phyloP scores from a whole-genome alignment of 129 eudicot species.

The Lactuca saligna region DNA sequence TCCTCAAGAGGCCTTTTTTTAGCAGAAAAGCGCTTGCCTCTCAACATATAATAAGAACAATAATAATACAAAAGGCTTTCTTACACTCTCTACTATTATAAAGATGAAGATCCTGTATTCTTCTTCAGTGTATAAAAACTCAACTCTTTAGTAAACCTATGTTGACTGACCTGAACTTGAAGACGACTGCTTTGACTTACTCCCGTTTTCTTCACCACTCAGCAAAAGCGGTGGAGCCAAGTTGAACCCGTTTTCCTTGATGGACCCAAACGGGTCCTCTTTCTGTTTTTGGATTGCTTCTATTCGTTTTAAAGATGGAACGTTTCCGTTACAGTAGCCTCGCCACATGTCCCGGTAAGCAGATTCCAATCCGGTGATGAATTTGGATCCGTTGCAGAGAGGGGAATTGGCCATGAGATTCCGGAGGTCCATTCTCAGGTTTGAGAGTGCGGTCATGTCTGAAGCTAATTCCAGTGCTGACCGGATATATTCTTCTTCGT shows the following conservation, averaged over 20 bases:
- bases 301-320: conserved; percentile 69
- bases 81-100: conserved; percentile 21
- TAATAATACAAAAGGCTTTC: conserved; percentile 25
- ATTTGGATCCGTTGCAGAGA: conserved; percentile 76
- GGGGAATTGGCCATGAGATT: conserved; percentile 84
- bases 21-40: background rate
- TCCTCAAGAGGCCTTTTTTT: conserved; percentile 20
- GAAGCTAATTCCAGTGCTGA: conserved; percentile 76
- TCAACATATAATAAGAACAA: background rate
- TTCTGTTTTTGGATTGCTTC: conserved; percentile 45
- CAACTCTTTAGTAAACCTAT: conserved; percentile 3
- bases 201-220: conserved; percentile 46
- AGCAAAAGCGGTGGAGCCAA: conserved; percentile 27
- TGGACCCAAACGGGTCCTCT: conserved; percentile 32
- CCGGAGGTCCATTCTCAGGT: conserved; percentile 71
- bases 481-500: conserved; percentile 82
- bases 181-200: conserved; percentile 32
- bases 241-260: conserved; percentile 58
- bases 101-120: conserved; percentile 20
- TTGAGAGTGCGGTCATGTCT: conserved; percentile 64
- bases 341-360: conserved; percentile 78
- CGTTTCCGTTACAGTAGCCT: conserved; percentile 71
- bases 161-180: conserved; percentile 26
- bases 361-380: conserved; percentile 63
- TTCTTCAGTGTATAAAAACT: conserved; percentile 17